phyloP scores from a whole-genome alignment of 2,329 filamentous ascomycete genomes.

The Achaetomium macrosporum region DNA sequence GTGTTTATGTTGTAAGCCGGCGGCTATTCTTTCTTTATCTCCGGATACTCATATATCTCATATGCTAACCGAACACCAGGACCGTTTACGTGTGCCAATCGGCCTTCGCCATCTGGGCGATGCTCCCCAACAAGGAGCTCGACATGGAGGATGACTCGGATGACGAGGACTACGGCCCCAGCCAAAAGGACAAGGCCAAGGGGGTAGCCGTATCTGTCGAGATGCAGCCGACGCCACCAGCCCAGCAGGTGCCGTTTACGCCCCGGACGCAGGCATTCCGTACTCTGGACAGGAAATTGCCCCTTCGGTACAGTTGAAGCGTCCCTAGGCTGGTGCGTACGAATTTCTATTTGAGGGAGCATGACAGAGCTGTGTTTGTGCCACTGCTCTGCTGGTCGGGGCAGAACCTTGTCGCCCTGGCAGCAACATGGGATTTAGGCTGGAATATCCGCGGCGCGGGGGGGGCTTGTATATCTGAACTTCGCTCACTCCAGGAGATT shows the following conservation, averaged over 20 bases:
- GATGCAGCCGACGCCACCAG: slow-evolving; percentile 39
- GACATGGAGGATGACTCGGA: slow-evolving; percentile 41
- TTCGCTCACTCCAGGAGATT: neutral
- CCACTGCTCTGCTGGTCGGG: slow-evolving; percentile 8
- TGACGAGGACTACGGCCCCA: slow-evolving; percentile 35
- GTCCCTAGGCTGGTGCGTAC: neutral
- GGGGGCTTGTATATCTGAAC: neutral
- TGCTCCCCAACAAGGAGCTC: slow-evolving; percentile 51
- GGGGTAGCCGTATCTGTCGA: slow-evolving; percentile 41
- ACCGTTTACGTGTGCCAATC: slow-evolving; percentile 55
- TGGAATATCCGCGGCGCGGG: neutral
- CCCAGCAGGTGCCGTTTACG: slow-evolving; percentile 46
- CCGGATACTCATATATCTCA: neutral
- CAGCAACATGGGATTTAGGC: neutral
- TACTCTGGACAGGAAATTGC: slow-evolving; percentile 53
- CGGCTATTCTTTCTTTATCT: neutral
- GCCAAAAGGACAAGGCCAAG: slow-evolving; percentile 26
- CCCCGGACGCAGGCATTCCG: slow-evolving; percentile 64
- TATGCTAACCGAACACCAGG: slow-evolving; percentile 32
- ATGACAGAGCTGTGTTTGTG: neutral
- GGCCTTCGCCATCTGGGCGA: slow-evolving; percentile 51
- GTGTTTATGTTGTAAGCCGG: slow-evolving; percentile 61
- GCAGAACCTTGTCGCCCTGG: neutral
- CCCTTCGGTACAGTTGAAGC: slow-evolving; percentile 32
- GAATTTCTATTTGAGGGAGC: neutral